Conservation (phyloP, 441 rosid species). For the Syzygium syzygioides region DNA sequence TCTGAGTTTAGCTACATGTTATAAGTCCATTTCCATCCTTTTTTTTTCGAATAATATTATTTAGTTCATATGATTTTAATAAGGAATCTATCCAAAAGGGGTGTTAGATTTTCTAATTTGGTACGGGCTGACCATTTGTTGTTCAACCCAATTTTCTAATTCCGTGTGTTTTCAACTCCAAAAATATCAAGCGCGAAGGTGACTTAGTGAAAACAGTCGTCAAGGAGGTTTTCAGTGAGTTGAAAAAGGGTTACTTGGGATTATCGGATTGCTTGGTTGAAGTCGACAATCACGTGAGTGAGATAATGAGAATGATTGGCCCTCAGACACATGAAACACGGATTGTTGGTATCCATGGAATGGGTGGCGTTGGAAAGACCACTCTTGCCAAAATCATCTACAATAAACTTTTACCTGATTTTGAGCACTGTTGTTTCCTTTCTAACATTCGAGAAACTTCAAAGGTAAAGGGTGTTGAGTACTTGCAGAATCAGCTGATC, state of each 20-base stretch:
- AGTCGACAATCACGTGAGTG: background rate
- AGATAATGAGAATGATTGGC: background rate
- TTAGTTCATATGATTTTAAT: background rate
- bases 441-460: background rate
- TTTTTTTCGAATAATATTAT: background rate
- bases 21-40: background rate
- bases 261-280: background rate
- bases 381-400: background rate
- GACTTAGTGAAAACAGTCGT: background rate
- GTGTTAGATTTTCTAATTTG: background rate
- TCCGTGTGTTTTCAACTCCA: background rate
- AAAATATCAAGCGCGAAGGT: background rate
- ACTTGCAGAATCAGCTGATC: background rate
- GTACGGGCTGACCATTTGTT: background rate
- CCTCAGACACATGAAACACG: background rate
- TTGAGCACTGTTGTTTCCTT: background rate
- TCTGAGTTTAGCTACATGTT: background rate
- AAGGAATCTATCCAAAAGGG: accelerated
- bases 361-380: background rate
- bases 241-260: background rate
- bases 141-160: background rate
- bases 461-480: background rate
- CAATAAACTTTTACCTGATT: background rate
- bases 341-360: background rate
- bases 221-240: background rate